Conservation (phyloP, 2,329 filamentous ascomycete genomes). For the Dendrostoma leiphaemia region DNA sequence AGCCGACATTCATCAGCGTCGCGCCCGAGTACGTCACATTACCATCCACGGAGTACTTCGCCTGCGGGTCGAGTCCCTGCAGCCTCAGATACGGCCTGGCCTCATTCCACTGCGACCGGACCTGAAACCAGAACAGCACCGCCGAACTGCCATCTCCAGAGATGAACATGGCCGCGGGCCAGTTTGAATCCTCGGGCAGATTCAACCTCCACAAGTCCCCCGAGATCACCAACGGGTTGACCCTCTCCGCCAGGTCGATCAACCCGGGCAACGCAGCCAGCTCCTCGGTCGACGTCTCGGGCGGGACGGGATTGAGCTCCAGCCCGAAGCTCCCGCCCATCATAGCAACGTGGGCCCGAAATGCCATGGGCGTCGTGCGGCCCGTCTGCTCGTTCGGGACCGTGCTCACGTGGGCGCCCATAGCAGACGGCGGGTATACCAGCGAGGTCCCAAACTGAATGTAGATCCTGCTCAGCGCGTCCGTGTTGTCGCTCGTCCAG, state of each 20-base stretch:
- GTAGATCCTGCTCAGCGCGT: slow-evolving; percentile 57
- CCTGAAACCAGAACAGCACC: slow-evolving; percentile 61
- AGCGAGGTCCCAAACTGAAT: slow-evolving; percentile 65
- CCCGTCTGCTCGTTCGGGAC: slow-evolving; percentile 58
- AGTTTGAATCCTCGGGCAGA: slow-evolving; percentile 58
- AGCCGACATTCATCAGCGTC: slow-evolving; percentile 61
- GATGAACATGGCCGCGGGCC: slow-evolving; percentile 60
- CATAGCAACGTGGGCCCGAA: slow-evolving; percentile 65
- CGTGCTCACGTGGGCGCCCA: slow-evolving; percentile 64
- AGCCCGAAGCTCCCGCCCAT: slow-evolving; percentile 68
- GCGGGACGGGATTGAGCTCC: slow-evolving; percentile 55
- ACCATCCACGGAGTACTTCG: slow-evolving; percentile 52
- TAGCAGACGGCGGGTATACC: slow-evolving; percentile 59
- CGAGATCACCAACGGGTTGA: slow-evolving; percentile 58
- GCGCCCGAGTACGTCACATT: slow-evolving; percentile 53
- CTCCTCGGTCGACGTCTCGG: slow-evolving; percentile 49
- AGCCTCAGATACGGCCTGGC: slow-evolving; percentile 50
- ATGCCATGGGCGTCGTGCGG: slow-evolving; percentile 54
- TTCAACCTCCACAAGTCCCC: slow-evolving; percentile 60
- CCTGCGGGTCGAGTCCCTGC: slow-evolving; percentile 53
- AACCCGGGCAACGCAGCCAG: slow-evolving; percentile 50
- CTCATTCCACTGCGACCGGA: slow-evolving; percentile 51
- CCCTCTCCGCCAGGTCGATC: slow-evolving; percentile 50
- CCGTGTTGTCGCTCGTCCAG: slow-evolving; percentile 66
- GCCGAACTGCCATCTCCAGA: slow-evolving; percentile 47